Evolutionary conservation across 1,284 basidiomycete species (phyloP).

Genomic region (Waitea zeae): DNA sequence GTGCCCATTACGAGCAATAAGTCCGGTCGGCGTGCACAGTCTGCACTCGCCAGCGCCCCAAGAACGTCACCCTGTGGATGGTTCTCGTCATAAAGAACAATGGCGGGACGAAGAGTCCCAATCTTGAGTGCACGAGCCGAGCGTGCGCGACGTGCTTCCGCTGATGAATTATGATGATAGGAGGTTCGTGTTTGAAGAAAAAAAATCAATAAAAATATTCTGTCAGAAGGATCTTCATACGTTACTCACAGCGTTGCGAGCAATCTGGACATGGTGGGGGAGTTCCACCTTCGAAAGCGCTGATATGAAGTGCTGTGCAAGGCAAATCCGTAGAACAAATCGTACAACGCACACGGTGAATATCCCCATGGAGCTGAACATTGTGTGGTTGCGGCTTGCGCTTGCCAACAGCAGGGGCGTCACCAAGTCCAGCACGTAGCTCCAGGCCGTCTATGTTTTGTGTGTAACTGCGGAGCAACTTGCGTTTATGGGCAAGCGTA

Average conservation of each 20-base stretch:
- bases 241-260: conserved; percentile 50
- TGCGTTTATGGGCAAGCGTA: conserved; percentile 70
- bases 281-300: conserved; percentile 44
- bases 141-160: conserved; percentile 59
- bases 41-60: conserved; percentile 54
- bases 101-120: conserved; percentile 71
- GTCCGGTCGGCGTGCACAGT: conserved; percentile 68
- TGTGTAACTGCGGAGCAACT: conserved; percentile 79
- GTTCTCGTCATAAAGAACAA: conserved; percentile 81
- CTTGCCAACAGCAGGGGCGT: conserved; percentile 44
- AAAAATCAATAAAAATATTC: background rate
- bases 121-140: conserved; percentile 63
- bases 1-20: conserved; percentile 93
- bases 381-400: conserved; percentile 59
- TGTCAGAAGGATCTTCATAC: conserved; percentile 1
- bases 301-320: conserved; percentile 43
- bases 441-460: conserved; percentile 95
- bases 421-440: conserved; percentile 57
- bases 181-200: conserved; percentile 6
- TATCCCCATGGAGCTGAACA: conserved; percentile 85
- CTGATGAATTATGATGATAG: too few relatives aligned
- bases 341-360: conserved; percentile 74
- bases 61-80: conserved; percentile 83
- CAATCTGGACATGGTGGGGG: conserved; percentile 80
- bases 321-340: conserved; percentile 65